phyloP scores from a whole-genome alignment of 805 yeast species.

The Maudiozyma turicensis region DNA sequence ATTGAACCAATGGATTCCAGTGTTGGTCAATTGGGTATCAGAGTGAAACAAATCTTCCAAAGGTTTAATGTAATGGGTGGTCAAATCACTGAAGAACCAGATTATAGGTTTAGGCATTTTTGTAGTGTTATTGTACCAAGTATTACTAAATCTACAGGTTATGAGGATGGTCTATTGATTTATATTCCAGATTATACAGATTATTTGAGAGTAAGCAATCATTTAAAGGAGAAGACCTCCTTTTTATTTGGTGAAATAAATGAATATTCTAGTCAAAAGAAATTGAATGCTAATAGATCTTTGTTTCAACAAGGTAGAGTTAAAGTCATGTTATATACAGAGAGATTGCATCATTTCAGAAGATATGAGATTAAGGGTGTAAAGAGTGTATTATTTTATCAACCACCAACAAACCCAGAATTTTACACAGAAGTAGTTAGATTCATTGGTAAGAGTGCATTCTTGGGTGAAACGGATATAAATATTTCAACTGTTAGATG shows the following conservation, averaged over 20 bases:
- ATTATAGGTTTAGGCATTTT: slow-evolving; percentile 73
- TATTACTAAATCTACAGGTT: slow-evolving; percentile 47
- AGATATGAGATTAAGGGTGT: slow-evolving; percentile 81
- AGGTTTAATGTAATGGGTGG: slow-evolving; percentile 47
- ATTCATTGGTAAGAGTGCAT: slow-evolving; percentile 52
- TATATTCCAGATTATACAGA: slow-evolving; percentile 84
- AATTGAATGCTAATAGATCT: slow-evolving; percentile 60
- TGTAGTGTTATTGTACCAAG: slow-evolving; percentile 65
- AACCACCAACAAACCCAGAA: slow-evolving; percentile 72
- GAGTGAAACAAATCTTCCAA: slow-evolving; percentile 58
- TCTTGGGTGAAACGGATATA: slow-evolving; percentile 43
- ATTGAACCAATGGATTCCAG: slow-evolving; percentile 40
- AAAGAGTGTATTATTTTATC: slow-evolving; percentile 70
- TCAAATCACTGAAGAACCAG: slow-evolving; percentile 59
- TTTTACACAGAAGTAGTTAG: slow-evolving; percentile 72
- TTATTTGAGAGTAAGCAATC: slow-evolving; percentile 66
- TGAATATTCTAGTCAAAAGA: slow-evolving; percentile 73
- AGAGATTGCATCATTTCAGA: slow-evolving; percentile 86
- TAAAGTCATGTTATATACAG: slow-evolving; percentile 79
- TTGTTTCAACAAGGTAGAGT: slow-evolving; percentile 52
- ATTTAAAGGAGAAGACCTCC: slow-evolving; percentile 46
- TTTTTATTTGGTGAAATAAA: slow-evolving; percentile 61
- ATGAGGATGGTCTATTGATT: slow-evolving; percentile 65
- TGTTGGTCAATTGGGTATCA: slow-evolving; percentile 56
- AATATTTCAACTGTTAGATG: slow-evolving; percentile 49